A percentile compares a stretch with the other conserved stretches of the same genome.
phyloP scores from a whole-genome alignment of 2,329 filamentous ascomycete genomes.

The Fusarium sp. region DNA sequence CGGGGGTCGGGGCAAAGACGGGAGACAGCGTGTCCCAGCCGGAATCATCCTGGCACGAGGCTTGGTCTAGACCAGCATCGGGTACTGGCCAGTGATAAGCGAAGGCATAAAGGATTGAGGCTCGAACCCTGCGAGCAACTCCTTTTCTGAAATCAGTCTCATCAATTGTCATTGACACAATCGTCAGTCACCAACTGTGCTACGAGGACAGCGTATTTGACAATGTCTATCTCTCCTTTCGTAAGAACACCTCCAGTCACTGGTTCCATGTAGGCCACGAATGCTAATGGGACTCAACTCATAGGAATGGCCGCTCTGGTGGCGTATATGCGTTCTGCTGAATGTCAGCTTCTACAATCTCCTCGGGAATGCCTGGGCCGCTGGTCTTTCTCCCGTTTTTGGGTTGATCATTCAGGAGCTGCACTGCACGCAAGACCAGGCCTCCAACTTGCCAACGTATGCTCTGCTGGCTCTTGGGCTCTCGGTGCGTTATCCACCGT shows the following conservation, averaged over 20 bases:
- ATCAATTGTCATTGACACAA: not conserved
- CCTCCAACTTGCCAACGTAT: not conserved
- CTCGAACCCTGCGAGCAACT: not conserved
- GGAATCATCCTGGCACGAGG: not conserved
- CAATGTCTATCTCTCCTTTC: not conserved
- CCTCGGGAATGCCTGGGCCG: conserved; percentile 3
- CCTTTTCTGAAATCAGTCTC: not conserved
- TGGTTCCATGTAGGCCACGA: accelerated
- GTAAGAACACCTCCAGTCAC: not conserved
- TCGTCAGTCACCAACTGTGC: not conserved
- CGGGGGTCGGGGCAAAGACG: not conserved
- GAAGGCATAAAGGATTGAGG: not conserved
- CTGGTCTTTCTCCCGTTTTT: conserved; percentile 8
- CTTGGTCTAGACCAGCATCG: not conserved
- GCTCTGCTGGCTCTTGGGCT: not conserved
- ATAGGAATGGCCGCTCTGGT: conserved; percentile 15
- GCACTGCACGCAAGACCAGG: not conserved
- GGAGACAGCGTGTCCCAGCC: not conserved
- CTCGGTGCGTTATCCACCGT: not conserved
- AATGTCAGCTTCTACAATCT: conserved; percentile 12
- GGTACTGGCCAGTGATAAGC: not conserved
- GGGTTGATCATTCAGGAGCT: conserved; percentile 7
- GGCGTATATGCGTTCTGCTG: not conserved
- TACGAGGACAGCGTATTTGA: not conserved
- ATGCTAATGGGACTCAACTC: not conserved